Percentiles rank a stretch among this genome's conserved stretches.
Conservation (phyloP, 208 protist genomes). For the Wallacemonas sp. region DNA sequence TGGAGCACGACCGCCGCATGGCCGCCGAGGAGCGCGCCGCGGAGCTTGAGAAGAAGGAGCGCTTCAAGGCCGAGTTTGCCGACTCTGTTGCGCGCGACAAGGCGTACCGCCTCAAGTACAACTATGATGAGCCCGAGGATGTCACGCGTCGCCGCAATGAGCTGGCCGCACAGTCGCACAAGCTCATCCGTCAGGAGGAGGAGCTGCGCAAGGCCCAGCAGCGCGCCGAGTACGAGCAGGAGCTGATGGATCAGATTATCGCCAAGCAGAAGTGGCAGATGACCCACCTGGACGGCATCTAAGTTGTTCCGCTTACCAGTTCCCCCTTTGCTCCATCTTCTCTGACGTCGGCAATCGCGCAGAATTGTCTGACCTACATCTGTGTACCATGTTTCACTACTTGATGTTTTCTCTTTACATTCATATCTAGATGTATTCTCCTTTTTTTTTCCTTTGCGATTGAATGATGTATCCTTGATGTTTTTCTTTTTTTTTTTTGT, state of each 20-base stretch:
- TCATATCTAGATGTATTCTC: slow-evolving; percentile 13
- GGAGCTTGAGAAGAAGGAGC: slow-evolving; percentile 51
- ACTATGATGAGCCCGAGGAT: slow-evolving; percentile 82
- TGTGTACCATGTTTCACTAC: background rate
- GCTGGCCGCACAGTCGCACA: slow-evolving; percentile 51
- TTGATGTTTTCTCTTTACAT: slow-evolving; percentile 11
- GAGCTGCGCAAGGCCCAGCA: slow-evolving; percentile 42
- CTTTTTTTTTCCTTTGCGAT: background rate
- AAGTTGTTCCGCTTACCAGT: background rate
- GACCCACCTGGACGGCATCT: slow-evolving; percentile 65
- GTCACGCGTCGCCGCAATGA: slow-evolving; percentile 68
- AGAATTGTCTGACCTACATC: background rate
- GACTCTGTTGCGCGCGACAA: slow-evolving; percentile 69
- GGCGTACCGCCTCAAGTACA: slow-evolving; percentile 68
- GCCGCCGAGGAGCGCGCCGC: slow-evolving; percentile 56
- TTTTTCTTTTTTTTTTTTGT: slow-evolving; percentile 16
- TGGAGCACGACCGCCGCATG: slow-evolving; percentile 61
- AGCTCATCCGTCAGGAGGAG: slow-evolving; percentile 65
- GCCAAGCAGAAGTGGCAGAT: slow-evolving; percentile 69
- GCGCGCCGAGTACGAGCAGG: slow-evolving; percentile 61
- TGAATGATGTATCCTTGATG: background rate
- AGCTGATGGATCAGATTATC: slow-evolving; percentile 78
- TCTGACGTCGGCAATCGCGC: too few relatives aligned
- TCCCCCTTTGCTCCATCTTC: background rate
- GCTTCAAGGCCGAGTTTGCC: slow-evolving; percentile 71